Base-by-base conservation (phyloP, 225 moss, liverwort and hornwort genomes). In the Pseudoscleropodium purum region DNA sequence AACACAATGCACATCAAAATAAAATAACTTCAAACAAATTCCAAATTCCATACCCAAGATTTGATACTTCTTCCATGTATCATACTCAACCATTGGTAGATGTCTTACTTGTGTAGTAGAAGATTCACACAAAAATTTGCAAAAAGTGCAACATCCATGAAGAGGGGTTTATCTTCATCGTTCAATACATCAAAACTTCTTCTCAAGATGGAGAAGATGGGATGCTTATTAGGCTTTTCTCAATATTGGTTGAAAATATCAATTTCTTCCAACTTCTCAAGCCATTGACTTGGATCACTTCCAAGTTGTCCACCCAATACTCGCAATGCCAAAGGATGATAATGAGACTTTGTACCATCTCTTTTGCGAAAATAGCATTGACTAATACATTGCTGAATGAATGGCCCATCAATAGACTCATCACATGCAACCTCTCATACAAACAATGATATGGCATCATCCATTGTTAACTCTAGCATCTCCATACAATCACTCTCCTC, bases 61-160 rank as follows among this genome's bases (percentile, higher is more conserved):
- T 9, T 37, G 2, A 56, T 9, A 1, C 3, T 0, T 3, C 10
- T 25, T 1, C 78, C 25, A 56, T 56, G 18, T 5, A 74, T 74
- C 9, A 74, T 45, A 10, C 45, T 74, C 45, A 73, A 74, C 29
- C 74, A 74, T 0, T 7, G 1, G 2, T 25, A 15, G 8, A 21
- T 37, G 67, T 37, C 67, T 37, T 36, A 20, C 11, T 37, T 20
- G 37, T 1, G 4, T 11, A 2, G 20, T 3, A 13, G 7, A 10
- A 5, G 18, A 65, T 0, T 0, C 3, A 0, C 1, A 41, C 0
- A 1, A 41, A 2, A 41, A 15, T 3, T 15, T 3, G 9, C 45
- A 75, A 75, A 47, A 47, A 75, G 18, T 11, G 7, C 31, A 47
- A 31, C 18, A 47, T 75, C 47, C 18, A 72, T 31, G 8, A 47